Conservation (phyloP, 2,329 filamentous ascomycete genomes). For the Geosmithia putterillii region DNA sequence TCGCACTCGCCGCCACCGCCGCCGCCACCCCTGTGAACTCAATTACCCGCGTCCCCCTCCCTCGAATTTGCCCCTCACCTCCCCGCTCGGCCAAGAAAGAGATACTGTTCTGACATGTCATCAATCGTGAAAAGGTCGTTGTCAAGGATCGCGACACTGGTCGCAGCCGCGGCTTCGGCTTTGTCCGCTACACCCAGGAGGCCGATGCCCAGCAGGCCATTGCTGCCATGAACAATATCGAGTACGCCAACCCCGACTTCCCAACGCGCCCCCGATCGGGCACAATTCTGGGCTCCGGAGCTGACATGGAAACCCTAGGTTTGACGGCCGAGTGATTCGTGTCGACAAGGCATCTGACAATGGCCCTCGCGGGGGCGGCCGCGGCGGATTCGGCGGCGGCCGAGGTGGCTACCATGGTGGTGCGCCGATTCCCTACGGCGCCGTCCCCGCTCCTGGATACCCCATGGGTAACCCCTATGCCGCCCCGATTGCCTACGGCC, state of each 20-base stretch:
- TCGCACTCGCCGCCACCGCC: neutral
- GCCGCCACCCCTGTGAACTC: neutral
- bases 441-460: conserved; percentile 22
- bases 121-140: conserved; percentile 59
- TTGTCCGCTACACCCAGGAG: conserved; percentile 77
- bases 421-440: conserved; percentile 22
- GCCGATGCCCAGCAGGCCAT: conserved; percentile 68
- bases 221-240: conserved; percentile 70
- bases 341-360: conserved; percentile 92
- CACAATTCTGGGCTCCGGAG: too few relatives aligned
- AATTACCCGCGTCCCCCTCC: neutral
- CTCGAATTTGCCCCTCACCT: neutral
- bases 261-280: too few relatives aligned
- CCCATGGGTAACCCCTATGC: conserved; percentile 13
- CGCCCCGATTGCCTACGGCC: conserved; percentile 20
- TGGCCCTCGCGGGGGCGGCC: conserved; percentile 45
- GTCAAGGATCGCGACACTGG: conserved; percentile 96
- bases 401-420: conserved; percentile 24
- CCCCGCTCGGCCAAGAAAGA: neutral
- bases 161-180: conserved; percentile 93
- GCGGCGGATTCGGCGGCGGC: conserved; percentile 25
- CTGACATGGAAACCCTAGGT: conserved; percentile 36
- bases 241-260: conserved; percentile 54
- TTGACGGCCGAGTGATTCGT: conserved; percentile 87
- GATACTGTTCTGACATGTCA: conserved; percentile 7